Base-by-base conservation (phyloP, 805 yeast genomes). In the Myxozyma monticola region DNA sequence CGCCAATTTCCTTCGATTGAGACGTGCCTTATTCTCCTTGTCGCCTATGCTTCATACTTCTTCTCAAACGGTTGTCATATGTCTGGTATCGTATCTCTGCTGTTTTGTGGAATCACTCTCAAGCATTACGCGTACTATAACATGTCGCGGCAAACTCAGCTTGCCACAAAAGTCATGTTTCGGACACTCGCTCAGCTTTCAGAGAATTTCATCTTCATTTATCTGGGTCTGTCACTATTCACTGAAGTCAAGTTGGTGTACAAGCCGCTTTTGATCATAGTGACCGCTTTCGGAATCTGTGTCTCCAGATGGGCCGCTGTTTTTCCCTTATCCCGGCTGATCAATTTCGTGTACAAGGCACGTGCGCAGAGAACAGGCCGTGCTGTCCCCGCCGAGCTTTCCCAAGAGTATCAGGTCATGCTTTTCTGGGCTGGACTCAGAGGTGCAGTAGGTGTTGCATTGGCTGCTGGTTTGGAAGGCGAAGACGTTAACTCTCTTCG, bases 401-500 rank as follows among this genome's bases (percentile, higher is more conserved):
- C 96, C 24, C 91, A 88, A 62, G 87, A 85, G 54, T 93, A 93
- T 68, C 98, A 93, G 71, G 88, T 89, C 87, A 93, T 93, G 99
- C 88, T 91, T 42, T 93, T 93, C 68, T 93, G 99, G 99, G 99
- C 99, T 1, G 99, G 99, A 2, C 75, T 93, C 48, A 77, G 99
- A 64, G 99, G 99, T 53, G 99, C 99, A 0, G 99, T 93, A 30
- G 99, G 99, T 59, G 99, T 93, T 3, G 99, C 99, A 0, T 76
- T 93, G 63, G 99, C 99, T 0, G 89, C 95, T 82, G 99, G 99
- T 12, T 74, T 93, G 34, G 96, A 88, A 69, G 99, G 99, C 54
- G 97, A 91, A 64, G 83, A 87, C 49, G 91, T 89, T 57, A 83
- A 84, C 65, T 82, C 96, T 0, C 72, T 93, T 45, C 70, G 90